phyloP scores from a whole-genome alignment of 2,329 filamentous ascomycete species.

The Diaporthe sp. region DNA sequence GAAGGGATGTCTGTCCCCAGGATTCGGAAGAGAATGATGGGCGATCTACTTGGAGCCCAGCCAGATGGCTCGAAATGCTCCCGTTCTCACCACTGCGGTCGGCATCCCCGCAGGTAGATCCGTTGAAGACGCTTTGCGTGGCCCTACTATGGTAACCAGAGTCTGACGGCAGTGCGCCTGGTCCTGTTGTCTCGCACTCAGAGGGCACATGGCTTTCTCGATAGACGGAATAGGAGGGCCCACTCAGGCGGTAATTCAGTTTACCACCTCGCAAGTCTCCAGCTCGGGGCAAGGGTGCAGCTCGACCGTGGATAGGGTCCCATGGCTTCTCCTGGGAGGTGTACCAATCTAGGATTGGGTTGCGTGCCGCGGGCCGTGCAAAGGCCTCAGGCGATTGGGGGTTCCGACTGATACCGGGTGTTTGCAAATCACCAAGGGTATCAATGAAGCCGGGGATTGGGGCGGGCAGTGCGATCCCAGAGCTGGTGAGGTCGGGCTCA shows the following conservation, averaged over 20 bases:
- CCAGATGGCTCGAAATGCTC: conserved; percentile 54
- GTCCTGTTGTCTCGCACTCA: conserved; percentile 48
- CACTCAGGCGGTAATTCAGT: conserved; percentile 4
- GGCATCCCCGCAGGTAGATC: conserved; percentile 59
- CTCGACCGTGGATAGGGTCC: conserved; percentile 35
- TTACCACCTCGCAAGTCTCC: conserved; percentile 20
- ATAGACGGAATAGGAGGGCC: conserved; percentile 24
- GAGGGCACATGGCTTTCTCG: conserved; percentile 37
- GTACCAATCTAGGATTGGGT: conserved; percentile 31
- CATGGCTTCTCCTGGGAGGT: conserved; percentile 33
- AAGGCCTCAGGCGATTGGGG: conserved; percentile 13
- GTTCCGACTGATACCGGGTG: conserved; percentile 12
- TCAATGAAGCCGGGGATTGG: conserved; percentile 24
- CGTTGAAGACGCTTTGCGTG: conserved; percentile 59
- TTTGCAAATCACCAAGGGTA: conserved; percentile 32
- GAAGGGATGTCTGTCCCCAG: conserved; percentile 32
- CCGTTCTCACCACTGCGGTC: conserved; percentile 57
- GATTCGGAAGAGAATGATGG: conserved; percentile 9
- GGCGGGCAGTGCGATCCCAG: conserved; percentile 40
- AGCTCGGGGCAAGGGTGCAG: background rate
- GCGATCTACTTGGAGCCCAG: conserved; percentile 48
- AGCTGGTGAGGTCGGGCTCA: conserved; percentile 42
- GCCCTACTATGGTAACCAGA: conserved; percentile 63
- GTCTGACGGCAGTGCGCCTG: conserved; percentile 54
- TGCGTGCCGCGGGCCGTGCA: conserved; percentile 19